Conservation (phyloP, 768 basidiomycete species). For the Tylopilus sp. region DNA sequence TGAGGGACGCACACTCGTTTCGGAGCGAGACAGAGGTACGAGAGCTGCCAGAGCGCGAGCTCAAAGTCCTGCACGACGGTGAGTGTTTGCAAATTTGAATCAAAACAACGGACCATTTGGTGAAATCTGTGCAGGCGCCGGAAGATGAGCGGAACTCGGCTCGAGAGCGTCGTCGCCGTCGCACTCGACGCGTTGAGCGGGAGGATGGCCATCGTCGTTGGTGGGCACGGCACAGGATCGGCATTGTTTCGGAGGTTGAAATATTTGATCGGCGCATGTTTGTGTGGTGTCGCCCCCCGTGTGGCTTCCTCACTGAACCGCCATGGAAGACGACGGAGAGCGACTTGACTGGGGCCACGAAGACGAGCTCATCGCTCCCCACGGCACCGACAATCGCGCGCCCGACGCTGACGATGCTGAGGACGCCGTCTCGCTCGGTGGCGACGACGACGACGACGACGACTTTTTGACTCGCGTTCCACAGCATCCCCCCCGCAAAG, state of each 20-base stretch:
- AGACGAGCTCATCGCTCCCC: conserved; percentile 41
- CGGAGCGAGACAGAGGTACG: conserved; percentile 89
- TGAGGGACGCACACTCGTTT: conserved; percentile 72
- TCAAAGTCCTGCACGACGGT: conserved; percentile 78
- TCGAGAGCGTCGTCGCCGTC: conserved; percentile 34
- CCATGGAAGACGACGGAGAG: conserved; percentile 67
- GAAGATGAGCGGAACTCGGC: conserved; percentile 77
- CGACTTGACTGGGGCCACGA: conserved; percentile 68
- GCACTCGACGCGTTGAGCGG: conserved; percentile 27
- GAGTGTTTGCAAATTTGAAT: not conserved
- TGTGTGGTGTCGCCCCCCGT: not conserved
- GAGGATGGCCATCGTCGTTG: conserved; percentile 29
- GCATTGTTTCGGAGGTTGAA: conserved; percentile 19
- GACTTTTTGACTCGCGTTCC: conserved; percentile 43
- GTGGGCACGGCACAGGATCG: conserved; percentile 15
- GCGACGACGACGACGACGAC: conserved; percentile 72
- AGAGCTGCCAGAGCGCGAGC: conserved; percentile 92
- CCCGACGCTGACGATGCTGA: conserved; percentile 43
- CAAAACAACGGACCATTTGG: conserved; percentile 64
- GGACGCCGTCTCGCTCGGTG: conserved; percentile 69
- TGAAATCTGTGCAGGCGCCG: conserved; percentile 76
- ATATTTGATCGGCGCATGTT: conserved; percentile 15
- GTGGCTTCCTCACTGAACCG: conserved; percentile 18
- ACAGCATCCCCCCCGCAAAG: conserved; percentile 27
- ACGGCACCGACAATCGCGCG: conserved; percentile 38